phyloP scores from a whole-genome alignment of 2,329 filamentous ascomycete species.

The Tolypocladium capitatum region DNA sequence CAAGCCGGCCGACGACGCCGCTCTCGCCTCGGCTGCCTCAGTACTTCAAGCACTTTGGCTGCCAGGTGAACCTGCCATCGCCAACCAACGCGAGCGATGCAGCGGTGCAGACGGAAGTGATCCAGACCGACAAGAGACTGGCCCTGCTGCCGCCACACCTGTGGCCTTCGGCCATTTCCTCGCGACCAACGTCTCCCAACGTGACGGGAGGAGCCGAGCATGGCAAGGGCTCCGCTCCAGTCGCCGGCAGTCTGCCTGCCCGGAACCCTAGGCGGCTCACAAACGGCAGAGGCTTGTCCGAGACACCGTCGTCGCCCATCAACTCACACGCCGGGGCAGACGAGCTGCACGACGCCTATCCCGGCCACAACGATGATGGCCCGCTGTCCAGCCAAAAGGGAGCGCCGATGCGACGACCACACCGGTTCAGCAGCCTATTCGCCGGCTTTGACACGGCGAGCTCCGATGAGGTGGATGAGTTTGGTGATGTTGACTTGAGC shows the following conservation, averaged over 20 bases:
- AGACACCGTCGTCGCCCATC: slow-evolving; percentile 37
- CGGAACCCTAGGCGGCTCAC: slow-evolving; percentile 46
- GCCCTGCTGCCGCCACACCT: slow-evolving; percentile 65
- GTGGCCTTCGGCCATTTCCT: slow-evolving; percentile 62
- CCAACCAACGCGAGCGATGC: slow-evolving; percentile 17
- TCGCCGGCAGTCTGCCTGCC: slow-evolving; percentile 41
- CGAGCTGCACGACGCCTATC: slow-evolving; percentile 48
- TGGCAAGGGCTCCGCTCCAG: slow-evolving; percentile 34
- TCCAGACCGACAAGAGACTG: slow-evolving; percentile 67
- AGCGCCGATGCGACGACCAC: slow-evolving; percentile 52
- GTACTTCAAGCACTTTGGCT: slow-evolving; percentile 68
- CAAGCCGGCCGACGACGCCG: slow-evolving; percentile 69
- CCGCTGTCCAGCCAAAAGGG: slow-evolving; percentile 46
- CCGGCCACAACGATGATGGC: slow-evolving; percentile 69
- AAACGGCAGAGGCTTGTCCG: slow-evolving; percentile 29
- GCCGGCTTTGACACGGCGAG: slow-evolving; percentile 66
- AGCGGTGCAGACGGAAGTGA: slow-evolving; percentile 75
- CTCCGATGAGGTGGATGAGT: slow-evolving; percentile 53
- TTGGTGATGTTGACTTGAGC: slow-evolving; percentile 45
- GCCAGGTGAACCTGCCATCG: slow-evolving; percentile 49
- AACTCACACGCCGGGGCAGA: slow-evolving; percentile 23
- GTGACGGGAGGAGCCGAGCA: slow-evolving; percentile 14
- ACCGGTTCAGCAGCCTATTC: slow-evolving; percentile 73
- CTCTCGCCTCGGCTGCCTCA: slow-evolving; percentile 63
- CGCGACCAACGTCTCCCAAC: slow-evolving; percentile 43